Base-by-base conservation (phyloP, 2,329 filamentous ascomycete genomes). In the Sarocladium brachiariae region DNA sequence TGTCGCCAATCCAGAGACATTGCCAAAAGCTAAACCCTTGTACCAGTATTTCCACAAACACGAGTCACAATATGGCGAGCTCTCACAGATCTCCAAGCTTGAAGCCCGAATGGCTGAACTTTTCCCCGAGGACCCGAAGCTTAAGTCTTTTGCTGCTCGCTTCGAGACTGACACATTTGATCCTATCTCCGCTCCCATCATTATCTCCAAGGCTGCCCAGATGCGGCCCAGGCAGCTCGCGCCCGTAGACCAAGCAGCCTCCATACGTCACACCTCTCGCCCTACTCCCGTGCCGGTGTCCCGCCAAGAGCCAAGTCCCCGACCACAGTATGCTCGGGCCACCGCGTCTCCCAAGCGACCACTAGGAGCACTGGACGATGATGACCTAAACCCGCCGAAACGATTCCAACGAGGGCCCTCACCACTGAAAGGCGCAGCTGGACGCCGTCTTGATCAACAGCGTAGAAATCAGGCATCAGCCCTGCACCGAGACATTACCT, bases 1-100 rank as follows among this genome's bases (percentile, higher is more conserved):
- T 38, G 80, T 86, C 7, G 78, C 86, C 21, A 93, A 91, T 57
- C 81, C 87, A 0, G 87, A 90, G 57, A 81, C 81, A 10, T 70
- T 85, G 1, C 69, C 76, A 50, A 93, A 90, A 62, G 83, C 91
- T 8, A 95, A 93, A 65, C 81, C 87, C 1, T 79, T 99, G 1
- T 96, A 95, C 61, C 76, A 83, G 2, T 97, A 92, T 69, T 92
- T 99, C 65, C 92, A 99, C 69, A 86, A 91, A 59, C 96, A 95
- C 64, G 93, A 99, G 70, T 91, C 90, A 10, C 84, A 90, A 56
- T 99, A 91, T 61, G 93, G 95, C 51, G 93, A 99, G 64, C 77
- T 97, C 4, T 82, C 87, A 5, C 91, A 97, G 60, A 89, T 99
- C 50, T 82, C 84, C 56, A 93, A 95, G 64, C 76, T 99, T 14